Percentiles rank a stretch among this genome's conserved stretches.
Evolutionary conservation across 1,284 basidiomycete genomes (phyloP).

Genomic region (Pterulicium gracile): DNA sequence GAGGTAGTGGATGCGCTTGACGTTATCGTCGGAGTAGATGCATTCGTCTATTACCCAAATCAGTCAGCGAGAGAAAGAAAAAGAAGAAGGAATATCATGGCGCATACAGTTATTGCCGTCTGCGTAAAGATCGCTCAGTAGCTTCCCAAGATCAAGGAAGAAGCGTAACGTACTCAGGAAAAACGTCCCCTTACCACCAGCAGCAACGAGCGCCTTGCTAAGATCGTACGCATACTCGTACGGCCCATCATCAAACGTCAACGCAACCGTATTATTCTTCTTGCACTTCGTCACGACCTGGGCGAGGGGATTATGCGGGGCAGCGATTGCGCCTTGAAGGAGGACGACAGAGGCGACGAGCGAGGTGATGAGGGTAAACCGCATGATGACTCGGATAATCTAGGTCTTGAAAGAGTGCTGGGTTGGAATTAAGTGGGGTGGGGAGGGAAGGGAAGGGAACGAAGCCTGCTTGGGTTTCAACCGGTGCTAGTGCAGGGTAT

Average conservation of each 20-base stretch:
- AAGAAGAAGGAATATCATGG: no score
- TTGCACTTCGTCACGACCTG: slow-evolving; percentile 2
- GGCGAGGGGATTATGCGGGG: background rate
- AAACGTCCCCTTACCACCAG: slow-evolving; percentile 39
- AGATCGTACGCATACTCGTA: slow-evolving; percentile 19
- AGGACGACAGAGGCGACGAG: background rate
- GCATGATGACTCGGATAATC: no score
- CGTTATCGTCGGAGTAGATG: slow-evolving; percentile 18
- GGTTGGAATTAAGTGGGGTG: no score
- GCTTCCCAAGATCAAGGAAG: background rate
- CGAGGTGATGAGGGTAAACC: no score
- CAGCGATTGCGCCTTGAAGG: background rate
- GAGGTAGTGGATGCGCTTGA: slow-evolving; percentile 22
- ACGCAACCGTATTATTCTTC: background rate
- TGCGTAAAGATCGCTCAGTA: background rate
- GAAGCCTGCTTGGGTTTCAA: no score
- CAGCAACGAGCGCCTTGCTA: slow-evolving; percentile 23
- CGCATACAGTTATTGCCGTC: background rate
- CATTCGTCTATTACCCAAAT: background rate
- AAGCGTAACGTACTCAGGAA: slow-evolving; percentile 34
- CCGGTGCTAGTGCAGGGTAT: no score
- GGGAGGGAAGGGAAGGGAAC: no score
- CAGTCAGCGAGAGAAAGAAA: background rate
- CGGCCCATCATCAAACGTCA: background rate
- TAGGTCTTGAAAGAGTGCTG: no score